Evolutionary conservation across 2,329 filamentous ascomycete genomes (phyloP).

Genomic region (Onygenales sp.): DNA sequence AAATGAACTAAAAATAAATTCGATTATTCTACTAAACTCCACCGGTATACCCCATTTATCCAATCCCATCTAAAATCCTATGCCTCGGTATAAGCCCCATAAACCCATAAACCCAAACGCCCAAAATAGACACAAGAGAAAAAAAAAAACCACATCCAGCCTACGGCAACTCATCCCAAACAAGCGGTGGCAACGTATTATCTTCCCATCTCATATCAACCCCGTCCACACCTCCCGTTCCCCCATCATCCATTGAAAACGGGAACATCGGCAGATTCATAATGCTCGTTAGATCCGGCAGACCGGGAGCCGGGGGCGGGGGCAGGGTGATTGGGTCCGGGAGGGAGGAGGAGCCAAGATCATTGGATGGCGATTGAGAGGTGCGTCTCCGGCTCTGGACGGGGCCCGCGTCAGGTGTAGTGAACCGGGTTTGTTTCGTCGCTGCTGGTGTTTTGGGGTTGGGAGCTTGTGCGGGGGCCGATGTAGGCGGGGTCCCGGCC

Average conservation of each 20-base stretch:
- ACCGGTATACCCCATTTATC: too few species aligned
- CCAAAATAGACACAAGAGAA: conserved; percentile 4
- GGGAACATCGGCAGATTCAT: conserved; percentile 13
- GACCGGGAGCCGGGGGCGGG: conserved; percentile 19
- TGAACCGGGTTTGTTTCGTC: conserved; percentile 2
- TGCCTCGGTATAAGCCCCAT: neutral
- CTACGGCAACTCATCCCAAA: conserved; percentile 29
- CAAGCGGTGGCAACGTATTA: conserved; percentile 31
- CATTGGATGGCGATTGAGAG: neutral
- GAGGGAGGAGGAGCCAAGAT: neutral
- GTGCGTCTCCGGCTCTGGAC: neutral
- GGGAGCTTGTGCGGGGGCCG: neutral
- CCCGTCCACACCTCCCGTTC: conserved; percentile 9
- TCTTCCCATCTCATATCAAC: conserved; percentile 22
- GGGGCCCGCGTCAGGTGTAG: conserved; percentile 1
- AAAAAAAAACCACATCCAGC: conserved; percentile 1
- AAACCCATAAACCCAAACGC: neutral
- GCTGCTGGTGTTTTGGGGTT: conserved; percentile 8
- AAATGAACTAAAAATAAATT: too few species aligned
- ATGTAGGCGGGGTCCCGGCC: neutral
- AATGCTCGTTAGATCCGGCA: conserved; percentile 8
- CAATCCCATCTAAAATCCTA: too few species aligned
- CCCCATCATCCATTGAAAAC: conserved; percentile 25
- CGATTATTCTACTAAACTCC: too few species aligned
- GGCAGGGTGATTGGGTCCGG: conserved; percentile 23